Percentiles rank a stretch among this genome's conserved stretches.
phyloP scores from a whole-genome alignment of 345 rosid species.

The Dipteronia sinensis region DNA sequence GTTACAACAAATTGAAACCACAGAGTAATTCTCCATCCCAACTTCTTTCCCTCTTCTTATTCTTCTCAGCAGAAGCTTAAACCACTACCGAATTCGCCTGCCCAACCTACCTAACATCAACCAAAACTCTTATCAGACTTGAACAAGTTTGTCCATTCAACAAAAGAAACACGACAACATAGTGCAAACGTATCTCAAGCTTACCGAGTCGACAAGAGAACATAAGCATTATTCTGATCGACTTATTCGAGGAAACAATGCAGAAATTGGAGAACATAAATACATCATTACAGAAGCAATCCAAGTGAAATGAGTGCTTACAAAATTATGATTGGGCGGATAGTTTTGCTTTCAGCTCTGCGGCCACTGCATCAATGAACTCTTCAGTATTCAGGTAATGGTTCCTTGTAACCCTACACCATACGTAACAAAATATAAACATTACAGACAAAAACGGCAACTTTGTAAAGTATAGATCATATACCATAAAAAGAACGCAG shows the following conservation, averaged over 20 bases:
- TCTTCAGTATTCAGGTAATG: constrained; percentile 85
- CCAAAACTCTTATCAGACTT: not conserved
- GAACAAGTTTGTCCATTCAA: not conserved
- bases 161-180: not conserved
- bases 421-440: not conserved
- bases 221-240: no score
- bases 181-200: no score
- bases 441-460: not conserved
- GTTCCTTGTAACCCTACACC: constrained; percentile 69
- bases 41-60: not conserved
- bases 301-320: not conserved
- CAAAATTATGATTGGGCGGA: constrained; percentile 39
- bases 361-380: constrained; percentile 96
- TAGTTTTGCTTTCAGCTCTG: constrained; percentile 65
- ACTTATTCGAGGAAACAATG: no score
- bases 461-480: not conserved
- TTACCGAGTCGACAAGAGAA: no score
- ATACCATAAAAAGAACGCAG: not conserved
- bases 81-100: not conserved
- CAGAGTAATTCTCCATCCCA: not conserved
- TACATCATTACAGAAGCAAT: not conserved
- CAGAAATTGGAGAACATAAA: not conserved
- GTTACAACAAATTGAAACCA: not conserved
- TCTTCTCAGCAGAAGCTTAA: not conserved
- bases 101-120: not conserved